phyloP scores from a whole-genome alignment of 176 grass and related monocot genomes.

The Rhynchospora pubera region DNA sequence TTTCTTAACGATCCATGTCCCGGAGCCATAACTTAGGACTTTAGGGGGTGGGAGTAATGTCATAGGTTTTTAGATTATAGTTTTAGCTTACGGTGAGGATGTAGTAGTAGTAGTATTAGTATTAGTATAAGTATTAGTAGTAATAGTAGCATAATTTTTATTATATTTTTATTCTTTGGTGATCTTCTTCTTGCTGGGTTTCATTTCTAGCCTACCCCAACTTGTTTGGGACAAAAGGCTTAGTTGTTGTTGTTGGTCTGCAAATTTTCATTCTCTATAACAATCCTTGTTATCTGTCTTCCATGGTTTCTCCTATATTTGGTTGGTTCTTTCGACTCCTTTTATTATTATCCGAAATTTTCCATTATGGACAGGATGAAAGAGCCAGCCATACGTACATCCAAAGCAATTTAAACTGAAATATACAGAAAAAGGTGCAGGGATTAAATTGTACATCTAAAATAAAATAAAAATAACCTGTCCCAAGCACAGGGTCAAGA shows the following conservation, averaged over 20 bases:
- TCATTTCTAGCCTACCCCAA: no score
- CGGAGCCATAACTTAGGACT: no score
- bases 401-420: background rate
- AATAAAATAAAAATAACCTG: constrained; percentile 46
- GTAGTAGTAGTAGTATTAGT: no score
- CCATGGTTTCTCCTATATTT: background rate
- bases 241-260: background rate
- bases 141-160: no score
- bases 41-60: no score
- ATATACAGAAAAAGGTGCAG: background rate
- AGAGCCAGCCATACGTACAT: background rate
- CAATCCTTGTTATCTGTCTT: background rate
- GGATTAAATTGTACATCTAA: background rate
- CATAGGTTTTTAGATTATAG: no score
- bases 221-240: no score
- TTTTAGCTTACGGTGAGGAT: no score
- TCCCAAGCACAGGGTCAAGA: constrained; percentile 95
- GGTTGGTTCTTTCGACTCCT: background rate
- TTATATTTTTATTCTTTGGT: no score
- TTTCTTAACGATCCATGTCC: background rate
- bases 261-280: background rate
- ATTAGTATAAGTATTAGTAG: no score
- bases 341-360: background rate
- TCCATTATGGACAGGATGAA: background rate
- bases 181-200: no score